Conservation (phyloP, 148 eudicot genomes). For the Agrostemma githago region DNA sequence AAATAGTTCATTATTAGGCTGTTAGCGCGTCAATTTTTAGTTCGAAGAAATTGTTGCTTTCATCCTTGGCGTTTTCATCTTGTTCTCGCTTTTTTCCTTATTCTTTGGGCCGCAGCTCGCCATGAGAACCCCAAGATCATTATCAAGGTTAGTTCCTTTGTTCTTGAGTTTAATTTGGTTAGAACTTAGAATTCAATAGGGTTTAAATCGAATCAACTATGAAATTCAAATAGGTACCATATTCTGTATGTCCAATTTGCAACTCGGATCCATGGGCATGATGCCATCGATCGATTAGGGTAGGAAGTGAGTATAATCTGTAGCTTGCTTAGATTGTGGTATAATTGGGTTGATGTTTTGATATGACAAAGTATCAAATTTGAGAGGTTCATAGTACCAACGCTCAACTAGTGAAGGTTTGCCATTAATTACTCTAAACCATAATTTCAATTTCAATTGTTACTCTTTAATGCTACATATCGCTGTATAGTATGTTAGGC, state of each 20-base stretch:
- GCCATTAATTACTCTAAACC: too few relatives aligned
- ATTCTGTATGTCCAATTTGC: not conserved
- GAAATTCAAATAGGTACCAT: too few relatives aligned
- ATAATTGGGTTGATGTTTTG: not conserved
- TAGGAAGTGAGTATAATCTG: not conserved
- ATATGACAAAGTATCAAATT: constrained; percentile 53
- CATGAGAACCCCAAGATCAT: constrained; percentile 58
- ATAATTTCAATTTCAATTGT: too few relatives aligned
- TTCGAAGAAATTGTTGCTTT: too few relatives aligned
- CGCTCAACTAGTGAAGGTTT: constrained; percentile 4
- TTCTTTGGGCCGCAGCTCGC: too few relatives aligned
- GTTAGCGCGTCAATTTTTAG: too few relatives aligned
- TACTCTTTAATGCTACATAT: too few relatives aligned
- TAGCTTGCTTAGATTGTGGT: not conserved
- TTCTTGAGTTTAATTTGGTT: not conserved
- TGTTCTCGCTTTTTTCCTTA: too few relatives aligned
- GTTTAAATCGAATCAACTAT: not conserved
- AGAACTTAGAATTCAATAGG: not conserved
- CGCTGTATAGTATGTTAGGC: too few relatives aligned
- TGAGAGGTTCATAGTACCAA: constrained; percentile 58
- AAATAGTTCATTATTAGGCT: too few relatives aligned
- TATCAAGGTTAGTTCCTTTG: constrained; percentile 40
- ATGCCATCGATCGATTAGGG: not conserved
- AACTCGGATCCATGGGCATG: not conserved
- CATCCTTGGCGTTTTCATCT: too few relatives aligned